Conservation (phyloP, 305 asterid species). For the Coffea humblotiana region DNA sequence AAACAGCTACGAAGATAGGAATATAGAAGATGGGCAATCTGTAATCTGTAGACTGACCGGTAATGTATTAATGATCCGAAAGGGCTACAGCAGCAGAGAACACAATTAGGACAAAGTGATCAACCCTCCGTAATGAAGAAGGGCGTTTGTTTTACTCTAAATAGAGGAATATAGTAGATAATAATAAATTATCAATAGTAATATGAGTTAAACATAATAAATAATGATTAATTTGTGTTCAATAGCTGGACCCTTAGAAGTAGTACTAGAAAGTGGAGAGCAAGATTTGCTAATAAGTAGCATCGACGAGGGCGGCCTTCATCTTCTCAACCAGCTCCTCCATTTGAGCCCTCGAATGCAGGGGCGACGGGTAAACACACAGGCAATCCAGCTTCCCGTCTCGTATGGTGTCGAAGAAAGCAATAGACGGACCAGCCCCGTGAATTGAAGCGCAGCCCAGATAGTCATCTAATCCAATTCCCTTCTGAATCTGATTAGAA, state of each 20-base stretch:
- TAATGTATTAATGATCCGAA: background rate
- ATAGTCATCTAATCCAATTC: slow-evolving; percentile 53
- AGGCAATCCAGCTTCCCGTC: slow-evolving; percentile 56
- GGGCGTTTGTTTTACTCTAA: background rate
- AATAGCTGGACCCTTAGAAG: background rate
- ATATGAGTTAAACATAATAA: background rate
- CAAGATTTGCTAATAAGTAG: background rate
- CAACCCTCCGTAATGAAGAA: background rate
- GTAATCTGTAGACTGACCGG: background rate
- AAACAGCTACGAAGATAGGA: background rate
- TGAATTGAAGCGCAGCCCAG: slow-evolving; percentile 62
- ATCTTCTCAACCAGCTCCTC: slow-evolving; percentile 39
- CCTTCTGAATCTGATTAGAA: slow-evolving; percentile 23
- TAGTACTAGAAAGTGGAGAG: background rate
- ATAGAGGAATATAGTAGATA: background rate
- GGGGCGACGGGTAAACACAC: slow-evolving; percentile 63
- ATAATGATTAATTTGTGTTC: too few relatives aligned
- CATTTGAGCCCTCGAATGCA: slow-evolving; percentile 68
- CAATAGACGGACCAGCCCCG: slow-evolving; percentile 71
- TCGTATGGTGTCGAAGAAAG: slow-evolving; percentile 54
- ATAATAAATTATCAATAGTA: background rate
- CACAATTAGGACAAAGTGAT: background rate
- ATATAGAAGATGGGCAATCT: background rate
- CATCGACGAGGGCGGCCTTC: slow-evolving; percentile 39
- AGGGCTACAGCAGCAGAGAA: background rate